A percentile compares a stretch with the other conserved stretches of the same genome.
Conservation (phyloP, 306 rosid genomes). For the Medicago truncatula region DNA sequence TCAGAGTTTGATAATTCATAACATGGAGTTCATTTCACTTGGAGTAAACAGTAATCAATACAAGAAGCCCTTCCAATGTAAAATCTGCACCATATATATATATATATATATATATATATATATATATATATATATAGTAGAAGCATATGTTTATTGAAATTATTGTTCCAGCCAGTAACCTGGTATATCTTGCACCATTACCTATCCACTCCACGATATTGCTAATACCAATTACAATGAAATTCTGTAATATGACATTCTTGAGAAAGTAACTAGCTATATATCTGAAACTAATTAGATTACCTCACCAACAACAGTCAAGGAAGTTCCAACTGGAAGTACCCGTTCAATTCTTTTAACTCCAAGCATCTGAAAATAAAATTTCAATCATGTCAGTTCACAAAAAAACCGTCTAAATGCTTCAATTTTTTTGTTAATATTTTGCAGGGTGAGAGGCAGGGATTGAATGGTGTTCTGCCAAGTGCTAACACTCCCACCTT, state of each 20-base stretch:
- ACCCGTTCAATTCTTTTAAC: constrained; percentile 92
- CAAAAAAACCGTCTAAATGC: constrained; percentile 20
- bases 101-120: too few species aligned
- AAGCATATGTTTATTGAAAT: constrained; percentile 15
- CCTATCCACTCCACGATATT: constrained; percentile 20
- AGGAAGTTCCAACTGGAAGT: constrained; percentile 91
- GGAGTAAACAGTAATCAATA: constrained; percentile 15
- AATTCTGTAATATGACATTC: constrained; percentile 1
- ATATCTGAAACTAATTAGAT: constrained; percentile 34
- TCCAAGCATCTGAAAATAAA: constrained; percentile 83
- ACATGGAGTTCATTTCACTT: constrained; percentile 18
- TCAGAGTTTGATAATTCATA: constrained; percentile 21
- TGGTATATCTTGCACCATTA: constrained; percentile 13
- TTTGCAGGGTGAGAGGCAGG: constrained; percentile 12
- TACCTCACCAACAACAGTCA: constrained; percentile 99
- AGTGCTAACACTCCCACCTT: constrained; percentile 70
- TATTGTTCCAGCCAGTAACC: constrained; percentile 8
- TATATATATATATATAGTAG: too few species aligned
- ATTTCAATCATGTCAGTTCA: constrained; percentile 30
- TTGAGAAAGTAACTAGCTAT: constrained; percentile 33
- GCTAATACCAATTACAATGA: constrained; percentile 25
- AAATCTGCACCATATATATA: neutral
- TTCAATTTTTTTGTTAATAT: neutral
- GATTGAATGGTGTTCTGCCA: constrained; percentile 3
- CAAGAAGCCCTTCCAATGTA: constrained; percentile 5